Percentiles rank a stretch among this genome's conserved stretches.
Conservation (phyloP, 2,329 filamentous ascomycete species). For the Aureobasidium subglaciale region DNA sequence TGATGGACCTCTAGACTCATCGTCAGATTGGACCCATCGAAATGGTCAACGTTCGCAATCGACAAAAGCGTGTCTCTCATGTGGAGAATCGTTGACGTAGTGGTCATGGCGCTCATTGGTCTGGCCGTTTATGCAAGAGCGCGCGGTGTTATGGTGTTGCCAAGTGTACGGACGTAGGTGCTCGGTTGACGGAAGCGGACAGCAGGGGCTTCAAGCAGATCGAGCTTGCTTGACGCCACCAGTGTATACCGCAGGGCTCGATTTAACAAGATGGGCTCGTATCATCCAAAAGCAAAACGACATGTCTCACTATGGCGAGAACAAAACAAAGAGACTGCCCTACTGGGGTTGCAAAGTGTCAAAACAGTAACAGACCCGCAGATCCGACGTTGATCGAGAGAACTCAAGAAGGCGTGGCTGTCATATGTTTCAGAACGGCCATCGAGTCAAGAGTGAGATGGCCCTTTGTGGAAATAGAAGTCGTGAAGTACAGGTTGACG, state of each 20-base stretch:
- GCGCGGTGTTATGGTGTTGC: not conserved
- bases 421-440: conserved; percentile 12
- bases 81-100: not conserved
- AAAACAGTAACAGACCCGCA: not conserved
- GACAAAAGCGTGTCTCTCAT: not conserved
- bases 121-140: not conserved
- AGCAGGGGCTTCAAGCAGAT: not conserved
- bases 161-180: not conserved
- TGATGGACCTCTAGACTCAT: conserved; percentile 2
- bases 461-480: not conserved
- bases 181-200: not conserved
- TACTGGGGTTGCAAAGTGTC: not conserved
- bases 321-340: not conserved
- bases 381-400: not conserved
- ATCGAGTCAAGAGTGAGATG: not conserved
- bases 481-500: not conserved
- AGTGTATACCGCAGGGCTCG: not conserved
- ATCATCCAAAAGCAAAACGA: not conserved
- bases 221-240: not conserved
- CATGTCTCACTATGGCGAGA: not conserved
- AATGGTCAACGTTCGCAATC: conserved; percentile 2
- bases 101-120: not conserved
- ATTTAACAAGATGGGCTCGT: not conserved
- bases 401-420: not conserved
- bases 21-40: not conserved